phyloP scores from a whole-genome alignment of 2,329 filamentous ascomycete species.

The Graphilbum ipis-grandicollis region DNA sequence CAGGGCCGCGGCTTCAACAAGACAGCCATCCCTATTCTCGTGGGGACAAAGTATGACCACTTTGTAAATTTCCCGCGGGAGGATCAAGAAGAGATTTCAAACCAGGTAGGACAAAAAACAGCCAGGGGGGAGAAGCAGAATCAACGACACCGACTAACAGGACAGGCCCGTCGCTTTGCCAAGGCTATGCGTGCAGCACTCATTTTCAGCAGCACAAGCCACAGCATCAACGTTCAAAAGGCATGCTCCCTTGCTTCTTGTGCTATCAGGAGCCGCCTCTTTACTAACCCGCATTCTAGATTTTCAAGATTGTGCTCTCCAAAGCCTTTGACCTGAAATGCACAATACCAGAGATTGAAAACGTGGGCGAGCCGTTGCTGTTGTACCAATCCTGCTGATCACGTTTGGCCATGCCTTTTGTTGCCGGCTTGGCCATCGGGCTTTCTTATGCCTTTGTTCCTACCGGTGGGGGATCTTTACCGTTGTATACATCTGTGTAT shows the following conservation, averaged over 20 bases:
- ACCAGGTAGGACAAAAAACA: constrained; percentile 46
- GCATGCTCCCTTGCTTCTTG: constrained; percentile 25
- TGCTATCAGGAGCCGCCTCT: neutral
- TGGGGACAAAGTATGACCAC: constrained; percentile 97
- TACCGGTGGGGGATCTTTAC: too few species aligned
- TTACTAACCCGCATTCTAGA: constrained; percentile 34
- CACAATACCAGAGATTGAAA: constrained; percentile 97
- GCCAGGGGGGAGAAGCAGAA: neutral
- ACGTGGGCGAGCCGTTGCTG: constrained; percentile 86
- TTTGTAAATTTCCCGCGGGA: constrained; percentile 97
- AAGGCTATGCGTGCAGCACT: constrained; percentile 96
- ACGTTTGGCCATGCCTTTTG: too few species aligned
- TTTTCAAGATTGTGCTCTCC: constrained; percentile 98
- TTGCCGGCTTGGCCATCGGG: too few species aligned
- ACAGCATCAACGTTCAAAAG: constrained; percentile 99
- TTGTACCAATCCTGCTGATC: constrained; percentile 56
- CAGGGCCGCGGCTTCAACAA: constrained; percentile 98
- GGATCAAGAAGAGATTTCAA: constrained; percentile 96
- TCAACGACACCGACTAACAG: neutral
- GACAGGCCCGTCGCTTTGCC: constrained; percentile 82
- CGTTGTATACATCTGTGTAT: too few species aligned
- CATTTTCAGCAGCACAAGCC: constrained; percentile 97
- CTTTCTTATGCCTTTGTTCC: too few species aligned
- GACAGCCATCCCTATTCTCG: constrained; percentile 94
- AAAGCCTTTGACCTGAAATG: constrained; percentile 98